phyloP scores from a whole-genome alignment of 495 filamentous ascomycete genomes.

The Paragyromitra xinjiangensis region DNA sequence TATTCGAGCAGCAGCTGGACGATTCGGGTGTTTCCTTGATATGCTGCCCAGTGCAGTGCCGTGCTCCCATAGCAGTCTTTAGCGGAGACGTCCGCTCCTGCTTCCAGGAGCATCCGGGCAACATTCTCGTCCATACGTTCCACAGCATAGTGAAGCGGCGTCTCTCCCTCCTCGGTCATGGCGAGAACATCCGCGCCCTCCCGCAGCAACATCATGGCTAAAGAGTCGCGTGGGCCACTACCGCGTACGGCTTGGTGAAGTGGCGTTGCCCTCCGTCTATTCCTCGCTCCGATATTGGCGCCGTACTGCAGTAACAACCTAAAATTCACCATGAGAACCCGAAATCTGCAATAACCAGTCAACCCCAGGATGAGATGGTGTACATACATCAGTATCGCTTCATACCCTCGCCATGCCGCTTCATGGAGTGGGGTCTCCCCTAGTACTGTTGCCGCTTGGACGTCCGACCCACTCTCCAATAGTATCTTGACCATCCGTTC shows the following conservation, averaged over 20 bases:
- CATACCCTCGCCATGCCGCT: constrained; percentile 28
- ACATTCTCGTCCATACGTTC: constrained; percentile 44
- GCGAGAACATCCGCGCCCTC: constrained; percentile 23
- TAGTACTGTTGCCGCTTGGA: constrained; percentile 37
- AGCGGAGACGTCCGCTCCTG: constrained; percentile 44
- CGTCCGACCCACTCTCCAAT: constrained; percentile 39
- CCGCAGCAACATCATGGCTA: constrained; percentile 30
- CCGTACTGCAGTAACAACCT: constrained; percentile 35
- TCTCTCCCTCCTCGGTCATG: constrained; percentile 30
- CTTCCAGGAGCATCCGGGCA: constrained; percentile 42
- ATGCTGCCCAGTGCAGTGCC: constrained; percentile 53
- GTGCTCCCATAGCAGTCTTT: constrained; percentile 42
- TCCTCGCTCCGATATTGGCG: constrained; percentile 32
- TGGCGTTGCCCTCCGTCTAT: constrained; percentile 32
- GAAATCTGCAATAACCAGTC: not conserved
- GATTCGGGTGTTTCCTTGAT: constrained; percentile 41
- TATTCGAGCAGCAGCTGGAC: constrained; percentile 47
- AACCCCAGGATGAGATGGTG: not conserved
- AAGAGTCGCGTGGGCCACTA: constrained; percentile 15
- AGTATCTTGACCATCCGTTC: constrained; percentile 40
- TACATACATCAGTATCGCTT: constrained; percentile 32
- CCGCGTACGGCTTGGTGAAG: constrained; percentile 49
- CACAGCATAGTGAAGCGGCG: constrained; percentile 48
- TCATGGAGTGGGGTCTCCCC: constrained; percentile 45
- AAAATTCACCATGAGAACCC: constrained; percentile 2